Conservation (phyloP, 106 monocot genomes). For the Alisma plantagoaquatica region DNA sequence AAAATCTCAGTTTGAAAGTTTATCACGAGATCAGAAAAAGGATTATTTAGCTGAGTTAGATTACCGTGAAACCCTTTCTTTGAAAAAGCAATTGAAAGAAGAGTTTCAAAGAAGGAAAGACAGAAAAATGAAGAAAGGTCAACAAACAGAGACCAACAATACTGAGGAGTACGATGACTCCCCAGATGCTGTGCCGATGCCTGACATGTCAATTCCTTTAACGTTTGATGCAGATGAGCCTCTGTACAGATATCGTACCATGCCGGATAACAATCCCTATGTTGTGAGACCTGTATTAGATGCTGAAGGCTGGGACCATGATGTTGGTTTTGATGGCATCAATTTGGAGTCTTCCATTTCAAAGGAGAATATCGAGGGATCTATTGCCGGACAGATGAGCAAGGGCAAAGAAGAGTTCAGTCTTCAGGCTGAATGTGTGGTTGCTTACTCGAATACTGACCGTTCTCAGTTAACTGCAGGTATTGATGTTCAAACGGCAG, state of each 20-base stretch:
- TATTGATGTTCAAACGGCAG: constrained; percentile 55
- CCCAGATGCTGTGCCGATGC: constrained; percentile 38
- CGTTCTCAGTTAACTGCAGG: constrained; percentile 19
- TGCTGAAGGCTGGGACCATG: constrained; percentile 96
- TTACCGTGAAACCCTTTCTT: constrained; percentile 77
- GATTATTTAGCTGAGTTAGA: constrained; percentile 91
- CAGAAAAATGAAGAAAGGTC: constrained; percentile 5
- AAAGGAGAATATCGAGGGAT: constrained; percentile 27
- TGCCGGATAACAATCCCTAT: constrained; percentile 34
- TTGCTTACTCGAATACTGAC: constrained; percentile 18
- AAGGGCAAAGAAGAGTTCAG: constrained; percentile 73
- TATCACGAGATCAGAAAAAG: constrained; percentile 59
- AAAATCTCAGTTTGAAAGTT: constrained; percentile 52
- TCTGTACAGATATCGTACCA: constrained; percentile 50
- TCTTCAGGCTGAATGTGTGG: constrained; percentile 48
- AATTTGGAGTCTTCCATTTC: constrained; percentile 44
- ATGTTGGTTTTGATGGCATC: constrained; percentile 78
- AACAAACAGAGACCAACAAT: constrained; percentile 4
- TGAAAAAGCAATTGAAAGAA: constrained; percentile 81
- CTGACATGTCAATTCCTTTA: constrained; percentile 51
- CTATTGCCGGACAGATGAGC: constrained; percentile 53
- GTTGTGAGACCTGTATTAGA: constrained; percentile 69
- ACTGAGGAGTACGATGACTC: constrained; percentile 20
- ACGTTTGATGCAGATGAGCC: constrained; percentile 61
- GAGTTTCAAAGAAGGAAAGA: constrained; percentile 41